A percentile compares a stretch with the other conserved stretches of the same genome.
phyloP scores from a whole-genome alignment of 1,139 yeast genomes.

The Nakaseomyces delphensis region DNA sequence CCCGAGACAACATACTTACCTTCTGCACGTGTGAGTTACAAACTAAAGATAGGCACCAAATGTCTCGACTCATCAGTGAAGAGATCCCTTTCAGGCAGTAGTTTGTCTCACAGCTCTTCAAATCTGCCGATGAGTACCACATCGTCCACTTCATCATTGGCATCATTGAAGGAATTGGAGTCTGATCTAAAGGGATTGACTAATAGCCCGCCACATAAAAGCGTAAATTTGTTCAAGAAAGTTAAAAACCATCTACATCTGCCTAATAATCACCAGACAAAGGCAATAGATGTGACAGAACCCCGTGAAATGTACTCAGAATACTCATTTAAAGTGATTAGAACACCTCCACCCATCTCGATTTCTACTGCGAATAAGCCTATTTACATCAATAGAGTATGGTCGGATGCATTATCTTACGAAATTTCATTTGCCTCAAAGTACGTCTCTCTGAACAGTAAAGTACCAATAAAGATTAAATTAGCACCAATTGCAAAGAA shows the following conservation, averaged over 20 bases:
- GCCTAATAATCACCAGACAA: conserved; percentile 8
- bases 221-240: conserved; percentile 18
- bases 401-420: conserved; percentile 77
- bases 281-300: conserved; percentile 8
- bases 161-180: conserved; percentile 11
- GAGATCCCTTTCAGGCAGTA: conserved; percentile 2
- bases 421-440: conserved; percentile 72
- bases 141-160: conserved; percentile 4
- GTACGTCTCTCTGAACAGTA: conserved; percentile 63
- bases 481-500: conserved; percentile 66
- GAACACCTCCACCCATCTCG: conserved; percentile 76
- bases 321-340: conserved; percentile 36
- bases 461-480: conserved; percentile 54
- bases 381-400: conserved; percentile 68
- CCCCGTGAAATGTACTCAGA: conserved; percentile 17
- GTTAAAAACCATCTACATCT: conserved; percentile 21
- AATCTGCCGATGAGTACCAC: neutral
- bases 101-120: conserved; percentile 3
- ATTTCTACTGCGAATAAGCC: conserved; percentile 72
- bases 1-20: conserved; percentile 65
- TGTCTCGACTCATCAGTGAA: neutral
- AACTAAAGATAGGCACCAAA: conserved; percentile 23
- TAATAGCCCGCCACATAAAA: conserved; percentile 8
- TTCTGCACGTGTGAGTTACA: conserved; percentile 30
- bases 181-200: conserved; percentile 5